phyloP scores from a whole-genome alignment of 2,329 filamentous ascomycete species.

The Scytalidium sp. region DNA sequence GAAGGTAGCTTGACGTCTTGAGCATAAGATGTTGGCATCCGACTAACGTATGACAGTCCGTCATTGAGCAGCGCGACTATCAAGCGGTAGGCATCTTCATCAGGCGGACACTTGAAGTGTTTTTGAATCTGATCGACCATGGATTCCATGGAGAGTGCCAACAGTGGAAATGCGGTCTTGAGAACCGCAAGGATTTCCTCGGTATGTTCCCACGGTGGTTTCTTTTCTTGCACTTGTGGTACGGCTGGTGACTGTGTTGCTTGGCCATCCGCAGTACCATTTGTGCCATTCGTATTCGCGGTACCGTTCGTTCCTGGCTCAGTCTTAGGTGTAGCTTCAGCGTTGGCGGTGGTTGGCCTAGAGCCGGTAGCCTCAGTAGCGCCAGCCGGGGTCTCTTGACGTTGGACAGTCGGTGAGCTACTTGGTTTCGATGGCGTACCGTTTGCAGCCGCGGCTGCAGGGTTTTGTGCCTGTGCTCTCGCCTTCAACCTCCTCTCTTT shows the following conservation, averaged over 20 bases:
- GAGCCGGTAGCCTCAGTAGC: slow-evolving; percentile 25
- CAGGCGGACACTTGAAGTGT: slow-evolving; percentile 97
- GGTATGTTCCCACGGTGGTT: slow-evolving; percentile 92
- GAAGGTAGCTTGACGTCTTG: slow-evolving; percentile 86
- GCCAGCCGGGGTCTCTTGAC: slow-evolving; percentile 20
- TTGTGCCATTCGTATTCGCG: slow-evolving; percentile 10
- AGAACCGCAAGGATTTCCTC: slow-evolving; percentile 94
- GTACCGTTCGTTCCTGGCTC: slow-evolving; percentile 24
- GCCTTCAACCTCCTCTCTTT: slow-evolving; percentile 27
- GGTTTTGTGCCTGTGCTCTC: slow-evolving; percentile 32
- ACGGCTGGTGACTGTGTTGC: slow-evolving; percentile 22
- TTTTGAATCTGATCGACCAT: slow-evolving; percentile 99
- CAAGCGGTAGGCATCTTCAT: slow-evolving; percentile 94
- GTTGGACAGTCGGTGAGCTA: slow-evolving; percentile 24
- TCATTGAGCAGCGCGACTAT: slow-evolving; percentile 98
- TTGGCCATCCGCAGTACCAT: slow-evolving; percentile 46
- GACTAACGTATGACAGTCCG: slow-evolving; percentile 85
- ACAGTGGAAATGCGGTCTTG: slow-evolving; percentile 93
- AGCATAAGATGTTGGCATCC: slow-evolving; percentile 82
- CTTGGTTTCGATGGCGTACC: slow-evolving; percentile 23
- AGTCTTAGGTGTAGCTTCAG: slow-evolving; percentile 31
- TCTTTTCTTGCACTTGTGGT: slow-evolving; percentile 39
- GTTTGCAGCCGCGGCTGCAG: slow-evolving; percentile 8
- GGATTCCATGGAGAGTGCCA: slow-evolving; percentile 97
- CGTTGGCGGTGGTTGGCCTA: slow-evolving; percentile 39